phyloP scores from a whole-genome alignment of 805 yeast genomes.

The Wickerhamomyces chaumierensis region DNA sequence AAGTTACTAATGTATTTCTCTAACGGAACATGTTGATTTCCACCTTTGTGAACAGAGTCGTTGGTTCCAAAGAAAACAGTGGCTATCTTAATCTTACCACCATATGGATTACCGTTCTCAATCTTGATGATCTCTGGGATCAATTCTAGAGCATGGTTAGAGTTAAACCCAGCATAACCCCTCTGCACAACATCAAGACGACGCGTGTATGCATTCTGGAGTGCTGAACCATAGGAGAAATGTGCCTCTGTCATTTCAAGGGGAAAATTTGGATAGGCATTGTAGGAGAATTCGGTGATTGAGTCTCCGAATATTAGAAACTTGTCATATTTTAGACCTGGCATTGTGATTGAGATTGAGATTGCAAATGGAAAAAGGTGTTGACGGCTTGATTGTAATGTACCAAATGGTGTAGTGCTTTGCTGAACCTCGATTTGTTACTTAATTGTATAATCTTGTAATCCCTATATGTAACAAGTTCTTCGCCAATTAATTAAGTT shows the following conservation, averaged over 20 bases:
- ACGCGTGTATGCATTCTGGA: conserved; percentile 42
- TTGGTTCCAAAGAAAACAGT: conserved; percentile 76
- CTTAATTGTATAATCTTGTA: no score
- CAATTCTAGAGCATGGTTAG: conserved; percentile 45
- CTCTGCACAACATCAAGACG: conserved; percentile 58
- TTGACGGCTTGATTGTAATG: no score
- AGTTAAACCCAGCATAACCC: conserved; percentile 71
- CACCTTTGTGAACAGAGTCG: conserved; percentile 45
- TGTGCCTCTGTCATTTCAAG: conserved; percentile 14
- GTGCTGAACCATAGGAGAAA: conserved; percentile 40
- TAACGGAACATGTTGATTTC: conserved; percentile 39
- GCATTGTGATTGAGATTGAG: no score
- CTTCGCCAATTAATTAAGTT: no score
- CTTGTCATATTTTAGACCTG: conserved; percentile 20
- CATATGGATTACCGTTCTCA: conserved; percentile 30
- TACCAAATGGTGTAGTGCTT: no score
- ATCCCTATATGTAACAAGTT: no score
- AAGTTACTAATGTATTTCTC: conserved; percentile 39
- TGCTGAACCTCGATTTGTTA: no score
- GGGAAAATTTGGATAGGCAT: conserved; percentile 21
- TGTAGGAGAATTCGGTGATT: conserved; percentile 44
- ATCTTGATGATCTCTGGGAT: conserved; percentile 37
- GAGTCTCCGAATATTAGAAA: conserved; percentile 64
- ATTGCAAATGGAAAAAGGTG: no score
- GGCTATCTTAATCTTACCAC: conserved; percentile 27